Conservation (phyloP, 345 rosid species). For the Citrus inodora region DNA sequence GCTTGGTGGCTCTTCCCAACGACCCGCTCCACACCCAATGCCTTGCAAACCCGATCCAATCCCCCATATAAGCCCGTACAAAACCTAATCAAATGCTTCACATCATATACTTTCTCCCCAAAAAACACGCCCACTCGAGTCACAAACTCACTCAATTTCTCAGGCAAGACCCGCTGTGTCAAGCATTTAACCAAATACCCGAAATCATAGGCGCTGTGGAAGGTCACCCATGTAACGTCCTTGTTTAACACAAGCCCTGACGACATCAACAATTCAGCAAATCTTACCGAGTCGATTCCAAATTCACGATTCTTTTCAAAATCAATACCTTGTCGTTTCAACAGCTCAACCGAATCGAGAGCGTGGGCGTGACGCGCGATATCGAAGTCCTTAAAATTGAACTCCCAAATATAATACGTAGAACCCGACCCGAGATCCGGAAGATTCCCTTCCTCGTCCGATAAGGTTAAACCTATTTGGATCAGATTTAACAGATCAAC, state of each 20-base stretch:
- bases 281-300: constrained; percentile 43
- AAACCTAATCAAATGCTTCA: constrained; percentile 56
- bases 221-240: constrained; percentile 62
- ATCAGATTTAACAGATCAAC: constrained; percentile 54
- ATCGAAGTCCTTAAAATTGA: constrained; percentile 61
- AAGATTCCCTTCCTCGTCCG: constrained; percentile 48
- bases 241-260: constrained; percentile 53
- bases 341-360: constrained; percentile 50
- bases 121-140: constrained; percentile 31
- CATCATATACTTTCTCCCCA: constrained; percentile 49
- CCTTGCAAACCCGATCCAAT: constrained; percentile 42
- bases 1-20: constrained; percentile 51
- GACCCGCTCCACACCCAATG: constrained; percentile 37
- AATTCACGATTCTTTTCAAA: constrained; percentile 39
- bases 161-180: constrained; percentile 36
- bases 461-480: constrained; percentile 58
- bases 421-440: constrained; percentile 49
- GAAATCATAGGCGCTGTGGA: constrained; percentile 67
- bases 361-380: constrained; percentile 45
- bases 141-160: constrained; percentile 35
- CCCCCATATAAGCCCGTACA: constrained; percentile 47
- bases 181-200: constrained; percentile 60
- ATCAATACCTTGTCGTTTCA: constrained; percentile 58
- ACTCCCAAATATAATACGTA: constrained; percentile 51
- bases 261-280: constrained; percentile 51